phyloP scores from a whole-genome alignment of 495 filamentous ascomycete genomes.

The Penicillium cinerascens region DNA sequence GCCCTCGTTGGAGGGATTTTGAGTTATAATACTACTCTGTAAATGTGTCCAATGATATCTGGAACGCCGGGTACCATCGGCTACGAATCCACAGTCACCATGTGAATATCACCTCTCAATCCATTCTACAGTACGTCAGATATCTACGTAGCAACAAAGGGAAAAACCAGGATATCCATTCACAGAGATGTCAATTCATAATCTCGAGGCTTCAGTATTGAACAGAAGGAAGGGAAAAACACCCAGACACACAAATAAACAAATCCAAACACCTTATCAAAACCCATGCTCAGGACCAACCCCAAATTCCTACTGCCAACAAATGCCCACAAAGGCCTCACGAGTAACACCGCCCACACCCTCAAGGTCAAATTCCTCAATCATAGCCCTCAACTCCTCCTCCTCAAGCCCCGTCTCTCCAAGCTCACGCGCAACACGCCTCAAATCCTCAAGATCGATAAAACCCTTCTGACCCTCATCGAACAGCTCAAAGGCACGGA shows the following conservation, averaged over 20 bases:
- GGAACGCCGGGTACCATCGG: background rate
- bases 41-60: background rate
- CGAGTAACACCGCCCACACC: constrained; percentile 83
- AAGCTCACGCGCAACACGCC: constrained; percentile 83
- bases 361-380: constrained; percentile 97
- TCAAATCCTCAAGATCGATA: constrained; percentile 81
- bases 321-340: constrained; percentile 88
- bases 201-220: background rate
- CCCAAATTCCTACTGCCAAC: constrained; percentile 46
- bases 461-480: constrained; percentile 75
- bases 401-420: constrained; percentile 87
- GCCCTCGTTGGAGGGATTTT: background rate
- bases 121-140: background rate
- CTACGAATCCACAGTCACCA: background rate
- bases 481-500: constrained; percentile 88
- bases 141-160: background rate
- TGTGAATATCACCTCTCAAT: background rate
- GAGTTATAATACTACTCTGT: background rate
- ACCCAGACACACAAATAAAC: background rate
- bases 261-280: background rate
- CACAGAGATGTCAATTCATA: background rate
- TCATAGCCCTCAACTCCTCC: constrained; percentile 90
- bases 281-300: background rate
- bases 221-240: background rate
- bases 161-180: background rate